Percentiles rank a stretch among this genome's conserved stretches.
phyloP scores from a whole-genome alignment of 2,329 filamentous ascomycete genomes.

The Chaetothyriales sp. region DNA sequence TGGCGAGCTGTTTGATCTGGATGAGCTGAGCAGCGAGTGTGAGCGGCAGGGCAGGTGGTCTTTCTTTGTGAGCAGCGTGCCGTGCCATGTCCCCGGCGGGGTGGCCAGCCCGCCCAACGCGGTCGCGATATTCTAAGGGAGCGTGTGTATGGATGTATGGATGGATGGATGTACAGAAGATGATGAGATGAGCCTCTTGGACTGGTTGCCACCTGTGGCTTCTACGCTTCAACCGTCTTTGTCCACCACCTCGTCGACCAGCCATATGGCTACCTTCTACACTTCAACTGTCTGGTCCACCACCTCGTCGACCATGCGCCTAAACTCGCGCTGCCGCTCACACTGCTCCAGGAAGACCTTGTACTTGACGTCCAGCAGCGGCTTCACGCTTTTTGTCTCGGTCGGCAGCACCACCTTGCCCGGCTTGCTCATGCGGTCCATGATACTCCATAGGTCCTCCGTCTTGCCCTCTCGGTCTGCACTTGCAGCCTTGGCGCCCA shows the following conservation, averaged over 20 bases:
- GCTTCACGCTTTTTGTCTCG: conserved; percentile 56
- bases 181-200: background rate
- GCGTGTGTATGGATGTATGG: background rate
- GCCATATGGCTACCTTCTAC: background rate
- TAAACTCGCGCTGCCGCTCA: conserved; percentile 67
- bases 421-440: conserved; percentile 94
- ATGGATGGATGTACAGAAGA: background rate
- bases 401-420: conserved; percentile 69
- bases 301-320: conserved; percentile 58
- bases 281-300: conserved; percentile 1
- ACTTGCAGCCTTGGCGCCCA: conserved; percentile 91
- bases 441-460: conserved; percentile 86
- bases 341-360: conserved; percentile 91
- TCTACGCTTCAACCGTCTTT: background rate
- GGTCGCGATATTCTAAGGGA: conserved; percentile 15
- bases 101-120: conserved; percentile 18
- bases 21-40: conserved; percentile 26
- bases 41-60: conserved; percentile 23
- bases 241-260: too few species aligned
- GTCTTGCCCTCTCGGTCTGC: conserved; percentile 61
- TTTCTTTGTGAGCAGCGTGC: conserved; percentile 35
- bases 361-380: conserved; percentile 75
- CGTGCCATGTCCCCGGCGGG: conserved; percentile 15
- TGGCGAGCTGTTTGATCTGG: conserved; percentile 25
- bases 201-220: background rate